Base-by-base conservation (phyloP, 805 yeast genomes). In the Candida saitoana region DNA sequence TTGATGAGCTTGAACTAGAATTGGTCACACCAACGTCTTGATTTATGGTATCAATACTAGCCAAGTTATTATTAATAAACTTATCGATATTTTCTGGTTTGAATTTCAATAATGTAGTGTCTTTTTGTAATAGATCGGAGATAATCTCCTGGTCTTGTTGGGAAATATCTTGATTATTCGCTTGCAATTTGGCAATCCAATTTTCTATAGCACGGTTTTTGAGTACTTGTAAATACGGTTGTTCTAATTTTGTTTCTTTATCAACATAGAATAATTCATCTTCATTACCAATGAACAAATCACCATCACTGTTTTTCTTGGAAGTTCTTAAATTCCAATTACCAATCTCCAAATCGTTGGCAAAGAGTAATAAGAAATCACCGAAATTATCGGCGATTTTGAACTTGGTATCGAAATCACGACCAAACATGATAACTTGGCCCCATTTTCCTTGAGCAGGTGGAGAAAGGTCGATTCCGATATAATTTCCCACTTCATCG, bases 361-460 rank as follows among this genome's bases (percentile, higher is more conserved):
- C 95, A 59, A 89, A 82, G 39, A 76, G 74, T 41, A 89, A 69
- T 40, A 91, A 65, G 60, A 93, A 93, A 54, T 86, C 93, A 14
- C 95, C 96, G 83, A 95, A 91, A 42, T 84, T 84, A 39, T 80
- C 78, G 15, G 97, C 95, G 42, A 93, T 71, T 30, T 86, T 90
- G 62, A 77, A 88, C 60, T 91, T 91, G 30, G 85, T 79, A 66
- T 91, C 98, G 57, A 82, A 91, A 50, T 91, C 98, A 57, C 97
- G 81, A 31, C 99, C 99, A 62, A 87, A 91, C 41, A 90, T 57
- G 48, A 91, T 91, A 15, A 93, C 84, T 66, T 91, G 99, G 30
- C 98, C 99, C 77, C 85, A 80, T 44, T 70, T 73, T 2, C 69
- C 70, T 19, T 67, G 65, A 7, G 82, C 75, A 5, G 88, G 96